phyloP scores from a whole-genome alignment of 164 flowering plant genomes.

The Stephania japonica region DNA sequence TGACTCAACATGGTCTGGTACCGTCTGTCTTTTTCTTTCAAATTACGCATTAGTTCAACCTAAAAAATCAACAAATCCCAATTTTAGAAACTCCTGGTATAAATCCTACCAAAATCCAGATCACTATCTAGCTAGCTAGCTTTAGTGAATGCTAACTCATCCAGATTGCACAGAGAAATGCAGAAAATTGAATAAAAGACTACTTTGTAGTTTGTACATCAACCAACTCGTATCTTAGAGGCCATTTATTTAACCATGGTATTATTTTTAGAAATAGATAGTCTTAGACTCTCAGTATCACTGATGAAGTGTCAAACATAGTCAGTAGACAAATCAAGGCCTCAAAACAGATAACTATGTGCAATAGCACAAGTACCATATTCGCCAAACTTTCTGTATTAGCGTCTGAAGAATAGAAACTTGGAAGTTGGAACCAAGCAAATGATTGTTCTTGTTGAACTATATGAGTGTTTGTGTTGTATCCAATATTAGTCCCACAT shows the following conservation, averaged over 20 bases:
- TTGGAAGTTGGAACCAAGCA: not conserved
- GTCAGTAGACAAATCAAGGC: not conserved
- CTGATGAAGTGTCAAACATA: not conserved
- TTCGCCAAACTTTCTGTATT: not conserved
- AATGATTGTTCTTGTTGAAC: not conserved
- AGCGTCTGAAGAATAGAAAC: not conserved
- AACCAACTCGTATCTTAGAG: not conserved
- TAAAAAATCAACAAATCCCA: conserved; percentile 15
- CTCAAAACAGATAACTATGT: not conserved
- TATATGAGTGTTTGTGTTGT: too few species aligned
- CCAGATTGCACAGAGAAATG: not conserved
- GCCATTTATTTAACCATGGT: not conserved
- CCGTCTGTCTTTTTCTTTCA: conserved; percentile 61
- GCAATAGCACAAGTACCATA: not conserved
- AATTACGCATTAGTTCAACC: conserved; percentile 66
- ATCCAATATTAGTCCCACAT: too few species aligned
- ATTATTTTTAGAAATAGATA: not conserved
- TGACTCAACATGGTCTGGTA: conserved; percentile 48
- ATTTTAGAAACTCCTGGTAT: not conserved
- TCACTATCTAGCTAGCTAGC: too few species aligned
- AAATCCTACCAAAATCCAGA: not conserved
- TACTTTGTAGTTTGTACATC: too few species aligned
- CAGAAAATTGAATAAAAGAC: not conserved
- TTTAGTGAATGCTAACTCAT: not conserved
- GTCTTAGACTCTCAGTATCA: too few species aligned